Conservation (phyloP, 495 filamentous ascomycete species). For the Xylaria telfairii region DNA sequence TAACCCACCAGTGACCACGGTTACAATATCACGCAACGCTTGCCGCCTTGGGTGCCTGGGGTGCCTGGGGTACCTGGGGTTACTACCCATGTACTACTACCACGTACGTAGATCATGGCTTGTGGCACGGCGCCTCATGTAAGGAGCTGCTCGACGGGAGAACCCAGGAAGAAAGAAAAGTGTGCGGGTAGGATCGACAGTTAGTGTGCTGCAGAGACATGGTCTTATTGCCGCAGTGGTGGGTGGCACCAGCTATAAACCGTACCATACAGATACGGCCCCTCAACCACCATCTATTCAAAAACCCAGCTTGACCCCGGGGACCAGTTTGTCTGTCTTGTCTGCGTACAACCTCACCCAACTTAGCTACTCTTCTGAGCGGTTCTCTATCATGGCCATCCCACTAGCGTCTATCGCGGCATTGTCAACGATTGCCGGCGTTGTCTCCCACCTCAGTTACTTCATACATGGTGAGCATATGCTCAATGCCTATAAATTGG, state of each 20-base stretch:
- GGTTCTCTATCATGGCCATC: constrained; percentile 11
- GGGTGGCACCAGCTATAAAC: neutral
- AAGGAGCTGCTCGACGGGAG: neutral
- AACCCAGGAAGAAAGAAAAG: neutral
- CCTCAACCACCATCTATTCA: constrained; percentile 7
- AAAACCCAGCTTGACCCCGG: constrained; percentile 9
- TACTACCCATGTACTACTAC: neutral
- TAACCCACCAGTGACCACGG: neutral
- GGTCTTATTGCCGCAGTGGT: constrained; percentile 7
- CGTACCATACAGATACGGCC: neutral
- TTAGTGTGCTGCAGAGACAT: constrained; percentile 1
- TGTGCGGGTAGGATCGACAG: constrained; percentile 13
- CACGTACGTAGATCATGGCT: constrained; percentile 1
- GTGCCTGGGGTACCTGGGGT: neutral
- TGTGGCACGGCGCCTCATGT: neutral
- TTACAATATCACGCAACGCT: constrained; percentile 5
- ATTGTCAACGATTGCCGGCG: constrained; percentile 7
- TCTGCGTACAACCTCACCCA: neutral
- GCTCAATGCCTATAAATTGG: constrained; percentile 16
- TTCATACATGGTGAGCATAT: constrained; percentile 35
- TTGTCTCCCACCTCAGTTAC: constrained; percentile 24
- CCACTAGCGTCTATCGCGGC: constrained; percentile 5
- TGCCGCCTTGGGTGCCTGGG: neutral
- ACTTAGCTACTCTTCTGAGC: neutral
- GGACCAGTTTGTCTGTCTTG: neutral